Evolutionary conservation across 768 basidiomycete genomes (phyloP), one percentile per base, ranked within the genome.

Genomic region (Boletus eberwhitei): DNA sequence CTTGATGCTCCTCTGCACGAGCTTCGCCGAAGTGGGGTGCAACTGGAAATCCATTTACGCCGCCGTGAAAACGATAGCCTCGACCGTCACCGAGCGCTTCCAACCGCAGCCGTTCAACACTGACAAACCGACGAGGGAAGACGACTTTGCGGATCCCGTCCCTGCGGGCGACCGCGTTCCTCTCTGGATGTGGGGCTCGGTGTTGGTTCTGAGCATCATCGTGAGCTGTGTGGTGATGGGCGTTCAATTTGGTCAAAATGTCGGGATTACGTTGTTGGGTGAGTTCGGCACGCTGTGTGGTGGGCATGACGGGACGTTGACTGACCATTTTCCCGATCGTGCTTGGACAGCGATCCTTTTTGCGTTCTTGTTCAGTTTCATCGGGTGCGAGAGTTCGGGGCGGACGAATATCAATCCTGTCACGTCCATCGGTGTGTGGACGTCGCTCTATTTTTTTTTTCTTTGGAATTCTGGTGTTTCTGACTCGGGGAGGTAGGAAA

Each of bases 301-400:
- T n/a, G n/a, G n/a, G n/a, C n/a, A n/a, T n/a, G 17, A 2, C n/a
- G 13, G 13, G 17, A 32, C 38, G 39, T 22, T 22, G 7, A 26
- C 31, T 56, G 19, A 60, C 9, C 2, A 21, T 29, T 2, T 7
- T 8, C 21, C 8, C 21, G 21, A 13, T 21, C 13, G 14, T 37
- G 2, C 36, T 48, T 8, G 39, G 9, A 39, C 8, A 57, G 65
- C 83, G 9, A 77, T 86, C 44, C 22, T 86, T 54, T 76, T 85
- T 39, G 80, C 80, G 32, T 86, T 85, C 73, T 42, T 85, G 39
- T 87, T 86, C 72, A 83, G 83, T 31, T 85, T 87, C 71, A 81
- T 86, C 59, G 84, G 80, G 39, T 83, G 83, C 9, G 83, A 85
- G 64, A 82, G 78, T 46, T 62, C 79, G 32, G 83, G 85, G 22